Evolutionary conservation across 2,329 filamentous ascomycete genomes (phyloP).

Genomic region (Fusarium liriodendri): DNA sequence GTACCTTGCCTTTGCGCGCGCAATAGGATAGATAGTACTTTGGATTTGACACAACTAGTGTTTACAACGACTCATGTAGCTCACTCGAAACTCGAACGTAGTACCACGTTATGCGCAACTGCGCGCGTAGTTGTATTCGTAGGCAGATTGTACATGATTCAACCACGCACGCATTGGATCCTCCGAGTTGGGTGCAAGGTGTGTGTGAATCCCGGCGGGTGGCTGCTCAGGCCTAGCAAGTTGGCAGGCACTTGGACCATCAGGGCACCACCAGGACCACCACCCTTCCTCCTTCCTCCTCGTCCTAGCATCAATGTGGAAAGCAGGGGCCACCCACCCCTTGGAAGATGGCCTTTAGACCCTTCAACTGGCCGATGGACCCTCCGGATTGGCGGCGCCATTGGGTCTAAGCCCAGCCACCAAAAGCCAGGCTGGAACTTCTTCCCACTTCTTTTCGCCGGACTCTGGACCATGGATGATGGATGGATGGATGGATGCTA

Average conservation of each 20-base stretch:
- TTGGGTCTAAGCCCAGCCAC: slow-evolving; percentile 25
- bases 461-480: slow-evolving; percentile 13
- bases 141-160: neutral
- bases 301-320: neutral
- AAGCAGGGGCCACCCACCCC: slow-evolving; percentile 10
- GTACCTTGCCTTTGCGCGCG: neutral
- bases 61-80: neutral
- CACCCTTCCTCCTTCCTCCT: neutral
- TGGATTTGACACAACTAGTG: neutral
- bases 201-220: neutral
- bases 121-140: neutral
- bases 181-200: neutral
- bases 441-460: neutral
- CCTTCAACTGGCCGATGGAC: neutral
- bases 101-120: neutral
- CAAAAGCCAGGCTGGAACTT: slow-evolving; percentile 4
- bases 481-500: slow-evolving; percentile 11
- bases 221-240: neutral
- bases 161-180: neutral
- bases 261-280: slow-evolving; percentile 1
- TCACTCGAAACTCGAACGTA: neutral
- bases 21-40: neutral
- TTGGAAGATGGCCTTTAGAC: neutral
- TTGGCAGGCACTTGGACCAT: slow-evolving; percentile 37
- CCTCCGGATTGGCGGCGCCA: slow-evolving; percentile 17